Percentiles rank a stretch among this genome's conserved stretches.
Conservation (phyloP, 345 rosid species). For the Clarkia xantiana region DNA sequence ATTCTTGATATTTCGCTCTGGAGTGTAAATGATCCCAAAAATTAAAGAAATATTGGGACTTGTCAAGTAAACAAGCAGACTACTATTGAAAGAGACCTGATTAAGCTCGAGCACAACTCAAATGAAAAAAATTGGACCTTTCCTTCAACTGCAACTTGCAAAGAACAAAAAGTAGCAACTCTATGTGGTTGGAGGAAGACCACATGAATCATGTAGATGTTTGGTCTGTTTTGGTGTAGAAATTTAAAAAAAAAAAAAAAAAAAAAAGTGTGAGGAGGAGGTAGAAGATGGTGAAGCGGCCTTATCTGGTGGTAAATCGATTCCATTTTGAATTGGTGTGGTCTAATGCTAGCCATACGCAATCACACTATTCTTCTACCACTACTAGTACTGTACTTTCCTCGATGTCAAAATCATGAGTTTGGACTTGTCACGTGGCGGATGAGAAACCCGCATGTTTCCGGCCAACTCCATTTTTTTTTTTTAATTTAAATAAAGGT, state of each 20-base stretch:
- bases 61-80: no score
- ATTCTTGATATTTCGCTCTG: background rate
- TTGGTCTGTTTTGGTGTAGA: no score
- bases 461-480: no score
- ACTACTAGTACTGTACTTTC: background rate
- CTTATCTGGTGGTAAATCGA: slow-evolving; percentile 4
- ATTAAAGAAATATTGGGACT: background rate
- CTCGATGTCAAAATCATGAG: no score
- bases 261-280: background rate
- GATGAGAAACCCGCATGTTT: no score
- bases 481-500: no score
- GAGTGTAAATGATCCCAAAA: background rate
- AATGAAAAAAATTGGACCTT: no score
- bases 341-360: slow-evolving; percentile 6
- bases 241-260: slow-evolving; percentile 1
- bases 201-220: background rate
- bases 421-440: background rate
- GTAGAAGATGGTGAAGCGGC: slow-evolving; percentile 1
- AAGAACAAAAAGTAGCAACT: background rate
- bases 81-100: no score
- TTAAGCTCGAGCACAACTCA: no score
- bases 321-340: background rate
- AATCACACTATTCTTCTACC: background rate
- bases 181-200: background rate
- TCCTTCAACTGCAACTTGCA: no score